Base-by-base conservation (phyloP, 441 rosid genomes). In the Theobroma grandiflorum region DNA sequence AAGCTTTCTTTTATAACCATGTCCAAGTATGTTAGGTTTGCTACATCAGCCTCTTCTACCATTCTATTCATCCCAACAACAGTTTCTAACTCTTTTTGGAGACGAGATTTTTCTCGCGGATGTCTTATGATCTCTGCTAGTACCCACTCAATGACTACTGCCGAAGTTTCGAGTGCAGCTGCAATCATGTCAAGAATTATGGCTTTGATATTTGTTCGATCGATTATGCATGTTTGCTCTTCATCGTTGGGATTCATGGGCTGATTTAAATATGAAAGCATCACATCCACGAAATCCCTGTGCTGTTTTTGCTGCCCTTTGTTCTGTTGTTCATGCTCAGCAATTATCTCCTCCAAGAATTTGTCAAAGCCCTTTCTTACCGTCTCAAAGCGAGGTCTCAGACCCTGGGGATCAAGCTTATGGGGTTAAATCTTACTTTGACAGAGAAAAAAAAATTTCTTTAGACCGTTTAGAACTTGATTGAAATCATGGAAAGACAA, bases 281-380 rank as follows among this genome's bases (percentile, higher is more conserved):
- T 22, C 22, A 82, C 81, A 57, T 82, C 88, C 2, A 85, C 80
- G 22, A 87, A 85, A 53, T 86, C 88, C 18, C 6, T 52, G 2
- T 79, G 74, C 7, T 81, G 66, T 5, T 40, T 52, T 40, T 53
- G 22, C 61, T 62, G 62, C 77, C 67, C 26, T 6, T n/a, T 37
- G n/a, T 18, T 49, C 10, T 74, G 53, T 43, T 80, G 74, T 74
- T 81, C 79, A 63, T 87, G 85, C 9, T 80, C 72, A 26, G 72
- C 64, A 0, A 87, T 78, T 2, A 85, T 82, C 63, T 76, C 77
- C 67, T 87, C 88, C 1, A 83, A 42, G n/a, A 84, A 78, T 6
- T 70, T 63, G 69, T 86, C 85, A 52, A 79, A 74, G 0, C 37
- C 61, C 33, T 49, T 81, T 49, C 75, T 59, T 38, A 79, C 47